Percentiles rank a stretch among this genome's conserved stretches.
These are phyloP conservation scores for Pleurotus tuoliensis DNA, from an alignment of 768 basidiomycete genomes.

Conservation along the genomic window DNA sequence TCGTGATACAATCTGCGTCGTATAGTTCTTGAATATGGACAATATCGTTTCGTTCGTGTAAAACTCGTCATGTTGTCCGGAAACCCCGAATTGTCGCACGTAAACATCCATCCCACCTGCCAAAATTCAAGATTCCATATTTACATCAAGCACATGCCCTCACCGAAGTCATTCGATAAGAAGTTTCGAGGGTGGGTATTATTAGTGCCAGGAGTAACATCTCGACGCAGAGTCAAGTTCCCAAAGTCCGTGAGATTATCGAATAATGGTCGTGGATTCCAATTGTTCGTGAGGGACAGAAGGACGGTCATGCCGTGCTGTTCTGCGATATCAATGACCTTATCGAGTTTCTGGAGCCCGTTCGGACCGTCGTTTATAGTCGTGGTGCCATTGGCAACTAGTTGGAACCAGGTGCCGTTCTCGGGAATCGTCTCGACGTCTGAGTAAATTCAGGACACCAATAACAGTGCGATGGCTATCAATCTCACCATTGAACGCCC, in stretches of 20 bases:
- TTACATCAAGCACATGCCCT: conserved; percentile 11
- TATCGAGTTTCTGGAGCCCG: conserved; percentile 44
- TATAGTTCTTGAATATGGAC: conserved; percentile 53
- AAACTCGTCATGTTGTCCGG: conserved; percentile 53
- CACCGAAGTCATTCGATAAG: conserved; percentile 63
- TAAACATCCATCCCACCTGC: conserved; percentile 67
- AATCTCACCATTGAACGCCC: conserved; percentile 65
- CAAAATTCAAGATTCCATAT: conserved; percentile 4
- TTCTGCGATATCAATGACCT: conserved; percentile 36
- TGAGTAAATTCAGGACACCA: conserved; percentile 14
- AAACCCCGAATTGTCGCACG: conserved; percentile 44
- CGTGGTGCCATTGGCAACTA: conserved; percentile 48
- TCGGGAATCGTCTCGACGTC: conserved; percentile 50
- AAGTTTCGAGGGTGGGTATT: conserved; percentile 45
- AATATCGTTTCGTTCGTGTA: conserved; percentile 49
- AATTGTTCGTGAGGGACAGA: conserved; percentile 46
- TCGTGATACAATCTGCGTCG: conserved; percentile 48
- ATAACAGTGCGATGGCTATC: conserved; percentile 1
- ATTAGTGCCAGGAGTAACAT: conserved; percentile 23
- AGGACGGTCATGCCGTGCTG: conserved; percentile 36
- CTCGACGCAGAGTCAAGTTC: conserved; percentile 5
- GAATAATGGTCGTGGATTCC: conserved; percentile 31
- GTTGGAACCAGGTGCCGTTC: conserved; percentile 64
- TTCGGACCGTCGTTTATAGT: conserved; percentile 44
- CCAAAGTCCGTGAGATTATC: conserved; percentile 10